Conservation (phyloP, 805 yeast genomes). For the Dipodascus geniculatus region DNA sequence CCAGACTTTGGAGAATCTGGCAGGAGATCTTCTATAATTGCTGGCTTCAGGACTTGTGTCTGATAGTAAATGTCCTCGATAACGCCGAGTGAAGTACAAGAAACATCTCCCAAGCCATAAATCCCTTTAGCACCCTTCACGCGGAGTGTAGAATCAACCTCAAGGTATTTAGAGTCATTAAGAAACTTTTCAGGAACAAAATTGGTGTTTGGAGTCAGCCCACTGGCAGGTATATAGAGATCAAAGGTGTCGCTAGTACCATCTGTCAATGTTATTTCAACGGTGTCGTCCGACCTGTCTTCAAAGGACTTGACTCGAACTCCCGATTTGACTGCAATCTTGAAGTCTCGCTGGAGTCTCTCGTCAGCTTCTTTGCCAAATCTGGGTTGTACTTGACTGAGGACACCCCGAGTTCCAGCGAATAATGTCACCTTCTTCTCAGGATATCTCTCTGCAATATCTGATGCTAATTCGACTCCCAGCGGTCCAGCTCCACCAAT, state of each 20-base stretch:
- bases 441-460: conserved; percentile 30
- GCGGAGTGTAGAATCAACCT: conserved; percentile 9
- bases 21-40: conserved; percentile 9
- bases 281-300: background rate
- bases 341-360: conserved; percentile 9
- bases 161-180: conserved; percentile 9
- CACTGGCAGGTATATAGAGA: conserved; percentile 10
- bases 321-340: conserved; percentile 12
- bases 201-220: conserved; percentile 12
- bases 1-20: background rate
- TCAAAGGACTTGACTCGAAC: background rate
- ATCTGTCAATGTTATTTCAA: conserved; percentile 9
- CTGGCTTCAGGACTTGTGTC: conserved; percentile 3
- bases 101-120: conserved; percentile 15
- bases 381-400: conserved; percentile 1
- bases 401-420: conserved; percentile 12
- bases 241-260: conserved; percentile 9
- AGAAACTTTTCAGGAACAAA: conserved; percentile 8
- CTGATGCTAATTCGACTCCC: conserved; percentile 41
- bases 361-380: conserved; percentile 7
- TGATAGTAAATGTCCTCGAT: conserved; percentile 4
- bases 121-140: conserved; percentile 9
- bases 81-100: conserved; percentile 5
- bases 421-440: conserved; percentile 26
- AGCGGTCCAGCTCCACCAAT: conserved; percentile 43